Percentiles rank a stretch among this genome's conserved stretches.
These are phyloP conservation scores for Hippophae gyantsensis DNA, from an alignment of 306 rosid species.

Conservation along the genomic window DNA sequence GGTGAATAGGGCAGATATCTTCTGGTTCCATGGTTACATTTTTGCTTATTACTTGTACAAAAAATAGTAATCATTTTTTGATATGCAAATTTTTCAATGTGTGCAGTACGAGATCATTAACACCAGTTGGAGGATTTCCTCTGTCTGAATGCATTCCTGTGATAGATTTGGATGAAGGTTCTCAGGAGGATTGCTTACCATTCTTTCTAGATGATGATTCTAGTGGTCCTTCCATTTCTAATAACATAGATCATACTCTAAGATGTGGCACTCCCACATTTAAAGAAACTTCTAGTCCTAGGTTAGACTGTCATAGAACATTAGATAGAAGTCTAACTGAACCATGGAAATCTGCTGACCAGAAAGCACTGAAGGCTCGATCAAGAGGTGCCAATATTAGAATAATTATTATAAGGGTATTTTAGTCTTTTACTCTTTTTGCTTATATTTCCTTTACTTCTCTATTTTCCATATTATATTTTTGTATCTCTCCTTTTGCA, in stretches of 20 bases:
- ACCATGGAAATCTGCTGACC: slow-evolving; percentile 35
- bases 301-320: slow-evolving; percentile 41
- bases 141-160: slow-evolving; percentile 35
- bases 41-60: no score
- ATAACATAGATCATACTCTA: slow-evolving; percentile 32
- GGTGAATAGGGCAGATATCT: slow-evolving; percentile 36
- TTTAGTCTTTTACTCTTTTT: no score
- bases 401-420: no score
- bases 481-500: no score
- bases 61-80: neutral
- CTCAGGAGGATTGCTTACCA: slow-evolving; percentile 84
- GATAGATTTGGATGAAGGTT: slow-evolving; percentile 48
- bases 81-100: slow-evolving; percentile 14
- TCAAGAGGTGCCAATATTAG: slow-evolving; percentile 44
- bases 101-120: slow-evolving; percentile 33
- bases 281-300: slow-evolving; percentile 34
- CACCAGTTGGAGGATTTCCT: slow-evolving; percentile 43
- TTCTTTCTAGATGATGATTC: slow-evolving; percentile 78
- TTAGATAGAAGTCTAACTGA: slow-evolving; percentile 33
- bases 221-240: slow-evolving; percentile 43
- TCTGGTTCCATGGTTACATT: slow-evolving; percentile 14
- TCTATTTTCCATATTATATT: no score
- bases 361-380: slow-evolving; percentile 30
- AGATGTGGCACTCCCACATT: slow-evolving; percentile 30
- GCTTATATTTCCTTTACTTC: no score